Evolutionary conservation across 306 rosid genomes (phyloP), one percentile per base, ranked within the genome.

Genomic region (Acmispon strigosus): DNA sequence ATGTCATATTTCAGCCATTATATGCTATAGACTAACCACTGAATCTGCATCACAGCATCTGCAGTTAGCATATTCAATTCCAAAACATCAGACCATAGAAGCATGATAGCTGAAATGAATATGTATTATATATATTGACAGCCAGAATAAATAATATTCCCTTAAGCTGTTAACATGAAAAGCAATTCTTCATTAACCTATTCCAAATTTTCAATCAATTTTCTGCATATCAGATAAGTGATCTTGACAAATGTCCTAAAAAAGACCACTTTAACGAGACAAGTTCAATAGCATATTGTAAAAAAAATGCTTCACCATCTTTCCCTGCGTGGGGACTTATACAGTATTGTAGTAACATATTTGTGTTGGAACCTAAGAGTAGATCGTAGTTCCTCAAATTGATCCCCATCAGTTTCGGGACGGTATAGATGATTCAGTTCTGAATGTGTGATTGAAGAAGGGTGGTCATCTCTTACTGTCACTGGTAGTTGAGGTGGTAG

Each of bases 391-490:
- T 81, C 86, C 16, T 76, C 81, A 82, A 49, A 82, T 78, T 80
- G 82, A 24, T 75, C 84, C 6, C 65, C 85, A 20, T 64, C 82
- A 24, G 82, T 75, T 81, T 70, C 82, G 73, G 72, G 83, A 20
- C 82, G 78, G 80, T 87, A 91, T 64, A 94, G 84, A 84, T 90
- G 98, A 73, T 90, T 89, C 56, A 94, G 47, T 34, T 88, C 85
- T 48, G 87, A 60, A 80, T 73, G 82, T 29, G 71, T 74, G 32
- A 87, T 85, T 74, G 58, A 4, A 22, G 61, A 45, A 51, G 80
- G 70, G 55, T 80, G 70, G 55, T 80, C 81, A 29, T 81, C 77
- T 52, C 75, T 49, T 50, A 71, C 24, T 48, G 80, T 47, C 55
- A 66, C 78, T 48, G 79, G 90, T 43, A 90, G 73, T 68, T 89